These are phyloP conservation scores for Leccinum ochraceum DNA, from an alignment of 768 basidiomycete genomes.

Conservation along the genomic window DNA sequence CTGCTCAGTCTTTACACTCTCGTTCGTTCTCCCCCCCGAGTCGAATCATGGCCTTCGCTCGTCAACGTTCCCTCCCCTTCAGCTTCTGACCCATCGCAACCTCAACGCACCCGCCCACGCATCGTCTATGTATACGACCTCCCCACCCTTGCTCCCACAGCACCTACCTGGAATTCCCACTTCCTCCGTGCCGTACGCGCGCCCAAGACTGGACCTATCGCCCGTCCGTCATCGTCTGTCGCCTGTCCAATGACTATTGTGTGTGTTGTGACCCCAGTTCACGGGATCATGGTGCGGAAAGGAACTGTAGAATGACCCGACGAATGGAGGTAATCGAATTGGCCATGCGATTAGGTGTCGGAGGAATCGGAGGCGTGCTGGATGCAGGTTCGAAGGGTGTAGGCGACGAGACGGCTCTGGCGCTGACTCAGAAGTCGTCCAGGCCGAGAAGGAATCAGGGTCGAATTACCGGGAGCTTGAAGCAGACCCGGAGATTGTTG, in stretches of 20 bases:
- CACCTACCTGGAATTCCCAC: constrained; percentile 78
- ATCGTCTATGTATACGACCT: constrained; percentile 86
- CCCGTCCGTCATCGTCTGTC: constrained; percentile 60
- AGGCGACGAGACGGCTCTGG: background rate
- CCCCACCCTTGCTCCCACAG: constrained; percentile 68
- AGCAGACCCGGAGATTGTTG: constrained; percentile 18
- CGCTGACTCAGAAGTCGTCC: constrained; percentile 3
- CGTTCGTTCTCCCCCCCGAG: constrained; percentile 49
- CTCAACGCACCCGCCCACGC: constrained; percentile 49
- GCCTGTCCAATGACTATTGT: constrained; percentile 77
- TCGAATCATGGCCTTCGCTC: constrained; percentile 67
- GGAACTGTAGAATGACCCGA: constrained; percentile 55
- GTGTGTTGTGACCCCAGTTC: constrained; percentile 71
- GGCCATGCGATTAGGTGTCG: constrained; percentile 81
- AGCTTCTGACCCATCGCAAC: constrained; percentile 28
- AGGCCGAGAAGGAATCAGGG: constrained; percentile 6
- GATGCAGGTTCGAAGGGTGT: constrained; percentile 30
- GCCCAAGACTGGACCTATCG: constrained; percentile 65
- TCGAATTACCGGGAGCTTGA: constrained; percentile 18
- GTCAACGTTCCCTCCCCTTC: constrained; percentile 56
- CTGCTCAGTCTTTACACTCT: constrained; percentile 36
- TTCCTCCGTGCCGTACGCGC: constrained; percentile 75
- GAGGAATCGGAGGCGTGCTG: constrained; percentile 68
- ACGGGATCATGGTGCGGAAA: constrained; percentile 58
- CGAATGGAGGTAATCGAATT: constrained; percentile 79